Percentiles rank a stretch among this genome's conserved stretches.
Conservation (phyloP, 768 basidiomycete genomes). For the Strobilomyces echinocephalus region DNA sequence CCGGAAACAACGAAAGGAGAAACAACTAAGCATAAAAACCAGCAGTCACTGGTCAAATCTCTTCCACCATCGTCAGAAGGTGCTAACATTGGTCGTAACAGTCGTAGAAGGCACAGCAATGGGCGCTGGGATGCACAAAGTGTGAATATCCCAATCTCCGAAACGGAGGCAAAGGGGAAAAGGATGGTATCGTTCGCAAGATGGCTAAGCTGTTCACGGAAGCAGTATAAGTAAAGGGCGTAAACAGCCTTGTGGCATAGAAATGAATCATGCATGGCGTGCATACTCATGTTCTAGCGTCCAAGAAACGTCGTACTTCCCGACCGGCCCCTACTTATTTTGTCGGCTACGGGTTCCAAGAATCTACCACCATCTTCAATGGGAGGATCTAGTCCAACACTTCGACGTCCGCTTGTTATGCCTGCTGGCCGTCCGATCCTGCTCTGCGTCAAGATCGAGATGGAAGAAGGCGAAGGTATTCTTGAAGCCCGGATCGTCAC, state of each 20-base stretch:
- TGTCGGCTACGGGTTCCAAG: constrained; percentile 16
- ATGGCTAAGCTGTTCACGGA: constrained; percentile 10
- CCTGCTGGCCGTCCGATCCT: constrained; percentile 44
- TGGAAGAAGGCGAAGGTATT: constrained; percentile 35
- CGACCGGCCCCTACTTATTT: constrained; percentile 24
- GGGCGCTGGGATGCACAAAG: constrained; percentile 4
- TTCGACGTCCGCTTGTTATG: constrained; percentile 41
- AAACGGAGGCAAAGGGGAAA: constrained; percentile 17
- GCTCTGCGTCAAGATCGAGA: constrained; percentile 35
- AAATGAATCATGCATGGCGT: constrained; percentile 10
- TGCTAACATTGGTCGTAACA: constrained; percentile 22
- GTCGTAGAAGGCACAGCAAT: constrained; percentile 18
- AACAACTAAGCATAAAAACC: constrained; percentile 10
- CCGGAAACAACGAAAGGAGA: constrained; percentile 1
- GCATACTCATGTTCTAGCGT: constrained; percentile 18
- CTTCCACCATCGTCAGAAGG: constrained; percentile 18
- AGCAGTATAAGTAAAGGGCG: constrained; percentile 10
- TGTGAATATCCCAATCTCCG: constrained; percentile 15
- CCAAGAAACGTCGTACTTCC: constrained; percentile 26
- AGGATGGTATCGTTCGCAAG: constrained; percentile 11
- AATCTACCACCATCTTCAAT: constrained; percentile 16
- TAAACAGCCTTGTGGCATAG: constrained; percentile 4
- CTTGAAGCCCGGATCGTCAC: constrained; percentile 46
- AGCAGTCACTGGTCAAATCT: neutral
- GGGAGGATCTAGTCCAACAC: constrained; percentile 30